These are phyloP conservation scores for Lepiota venenata DNA, from an alignment of 768 basidiomycete genomes.

Conservation along the genomic window DNA sequence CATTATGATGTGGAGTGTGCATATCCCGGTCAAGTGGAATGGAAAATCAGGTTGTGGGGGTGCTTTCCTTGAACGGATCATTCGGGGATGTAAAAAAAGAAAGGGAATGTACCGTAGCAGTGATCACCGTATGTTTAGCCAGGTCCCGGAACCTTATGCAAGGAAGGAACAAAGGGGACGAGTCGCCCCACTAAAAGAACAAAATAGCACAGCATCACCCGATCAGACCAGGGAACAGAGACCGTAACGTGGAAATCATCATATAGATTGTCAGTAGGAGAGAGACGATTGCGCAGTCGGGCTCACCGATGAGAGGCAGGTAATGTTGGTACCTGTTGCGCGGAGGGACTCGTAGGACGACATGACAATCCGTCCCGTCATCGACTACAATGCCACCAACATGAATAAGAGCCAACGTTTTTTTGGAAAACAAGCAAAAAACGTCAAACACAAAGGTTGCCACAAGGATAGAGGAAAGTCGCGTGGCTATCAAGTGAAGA, in stretches of 20 bases:
- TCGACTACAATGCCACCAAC: conserved; percentile 34
- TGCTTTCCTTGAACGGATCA: neutral
- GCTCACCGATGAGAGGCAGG: conserved; percentile 61
- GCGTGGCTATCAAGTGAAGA: too few species aligned
- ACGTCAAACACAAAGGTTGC: too few species aligned
- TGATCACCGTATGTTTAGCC: conserved; percentile 57
- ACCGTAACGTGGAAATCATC: conserved; percentile 12
- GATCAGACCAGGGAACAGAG: conserved; percentile 6
- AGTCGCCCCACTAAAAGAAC: conserved; percentile 53
- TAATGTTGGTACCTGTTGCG: conserved; percentile 53
- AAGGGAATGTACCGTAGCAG: conserved; percentile 46
- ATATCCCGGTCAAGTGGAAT: neutral
- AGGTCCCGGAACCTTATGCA: conserved; percentile 64
- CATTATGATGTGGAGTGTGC: neutral
- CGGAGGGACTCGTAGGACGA: conserved; percentile 61
- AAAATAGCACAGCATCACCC: neutral
- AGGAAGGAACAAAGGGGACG: conserved; percentile 57
- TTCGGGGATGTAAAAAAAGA: conserved; percentile 4
- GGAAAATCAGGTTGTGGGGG: too few species aligned
- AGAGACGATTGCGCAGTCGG: neutral
- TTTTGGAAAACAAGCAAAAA: too few species aligned
- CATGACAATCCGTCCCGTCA: conserved; percentile 61
- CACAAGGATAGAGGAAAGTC: too few species aligned
- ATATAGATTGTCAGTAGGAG: conserved; percentile 6
- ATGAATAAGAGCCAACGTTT: neutral